Conservation (phyloP, 495 filamentous ascomycete species). For the Clavariopsis aquatica region DNA sequence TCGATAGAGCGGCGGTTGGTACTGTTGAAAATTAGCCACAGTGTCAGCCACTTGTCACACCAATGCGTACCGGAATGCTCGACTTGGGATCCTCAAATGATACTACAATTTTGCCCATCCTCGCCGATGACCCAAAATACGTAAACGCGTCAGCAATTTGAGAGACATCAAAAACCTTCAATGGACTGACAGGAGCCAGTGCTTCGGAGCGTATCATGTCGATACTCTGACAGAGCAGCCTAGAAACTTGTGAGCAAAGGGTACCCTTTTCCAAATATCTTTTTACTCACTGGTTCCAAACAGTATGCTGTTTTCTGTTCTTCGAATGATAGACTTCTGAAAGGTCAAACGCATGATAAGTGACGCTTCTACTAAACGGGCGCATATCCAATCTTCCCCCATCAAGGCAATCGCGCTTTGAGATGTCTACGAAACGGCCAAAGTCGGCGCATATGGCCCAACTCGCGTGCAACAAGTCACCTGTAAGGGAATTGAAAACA, state of each 20-base stretch:
- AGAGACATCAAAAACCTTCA: neutral
- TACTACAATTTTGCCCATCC: slow-evolving; percentile 58
- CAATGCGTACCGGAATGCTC: neutral
- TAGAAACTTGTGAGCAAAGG: neutral
- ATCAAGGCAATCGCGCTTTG: slow-evolving; percentile 52
- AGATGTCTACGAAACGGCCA: slow-evolving; percentile 61
- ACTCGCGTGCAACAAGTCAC: slow-evolving; percentile 46
- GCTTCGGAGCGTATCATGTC: slow-evolving; percentile 33
- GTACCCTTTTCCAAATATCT: too few relatives aligned
- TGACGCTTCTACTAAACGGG: neutral
- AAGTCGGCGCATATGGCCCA: slow-evolving; percentile 56
- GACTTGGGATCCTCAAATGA: neutral
- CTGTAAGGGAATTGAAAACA: slow-evolving; percentile 59
- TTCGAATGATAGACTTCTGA: neutral
- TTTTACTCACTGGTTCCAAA: too few relatives aligned
- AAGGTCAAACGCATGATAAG: slow-evolving; percentile 7
- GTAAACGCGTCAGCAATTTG: slow-evolving; percentile 54
- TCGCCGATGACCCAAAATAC: slow-evolving; percentile 55
- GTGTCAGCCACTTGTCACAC: neutral
- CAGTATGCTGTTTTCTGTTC: neutral
- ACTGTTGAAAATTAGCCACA: slow-evolving; percentile 38
- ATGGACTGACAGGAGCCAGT: neutral
- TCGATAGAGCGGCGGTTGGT: neutral
- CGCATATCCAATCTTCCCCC: slow-evolving; percentile 38
- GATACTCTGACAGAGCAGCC: neutral